A percentile compares a stretch with the other conserved stretches of the same genome.
Conservation (phyloP, 225 moss, liverwort and hornwort genomes). For the Rhytidiadelphus loreus region DNA sequence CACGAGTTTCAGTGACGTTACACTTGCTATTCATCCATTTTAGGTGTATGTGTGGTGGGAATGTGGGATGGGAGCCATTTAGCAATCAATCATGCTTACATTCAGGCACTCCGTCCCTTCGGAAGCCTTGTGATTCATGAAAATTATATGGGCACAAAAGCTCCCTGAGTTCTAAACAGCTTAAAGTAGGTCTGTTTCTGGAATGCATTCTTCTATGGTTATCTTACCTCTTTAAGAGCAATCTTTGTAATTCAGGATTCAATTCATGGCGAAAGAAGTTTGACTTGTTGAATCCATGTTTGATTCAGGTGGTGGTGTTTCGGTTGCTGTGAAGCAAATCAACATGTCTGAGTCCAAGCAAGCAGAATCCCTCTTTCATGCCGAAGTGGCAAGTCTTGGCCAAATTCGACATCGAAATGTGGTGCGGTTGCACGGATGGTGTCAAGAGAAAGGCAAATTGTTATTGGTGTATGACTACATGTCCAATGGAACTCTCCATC, state of each 20-base stretch:
- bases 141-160: accelerated
- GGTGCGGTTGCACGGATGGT: not conserved
- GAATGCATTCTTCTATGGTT: not conserved
- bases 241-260: not conserved
- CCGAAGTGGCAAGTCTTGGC: not conserved
- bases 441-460: not conserved
- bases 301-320: not conserved
- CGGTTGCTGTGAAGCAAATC: not conserved
- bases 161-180: not conserved
- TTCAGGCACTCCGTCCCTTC: not conserved
- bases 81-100: not conserved
- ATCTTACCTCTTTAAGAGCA: not conserved
- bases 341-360: not conserved
- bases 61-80: not conserved
- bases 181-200: not conserved
- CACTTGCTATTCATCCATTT: too few relatives aligned
- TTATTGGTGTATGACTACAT: not conserved
- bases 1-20: not conserved
- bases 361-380: not conserved
- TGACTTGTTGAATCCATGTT: not conserved
- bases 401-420: not conserved
- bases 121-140: not conserved
- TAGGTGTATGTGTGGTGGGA: not conserved
- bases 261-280: not conserved
- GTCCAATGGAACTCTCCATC: not conserved